phyloP scores from a whole-genome alignment of 768 basidiomycete species.

The Tricholoma sp. region DNA sequence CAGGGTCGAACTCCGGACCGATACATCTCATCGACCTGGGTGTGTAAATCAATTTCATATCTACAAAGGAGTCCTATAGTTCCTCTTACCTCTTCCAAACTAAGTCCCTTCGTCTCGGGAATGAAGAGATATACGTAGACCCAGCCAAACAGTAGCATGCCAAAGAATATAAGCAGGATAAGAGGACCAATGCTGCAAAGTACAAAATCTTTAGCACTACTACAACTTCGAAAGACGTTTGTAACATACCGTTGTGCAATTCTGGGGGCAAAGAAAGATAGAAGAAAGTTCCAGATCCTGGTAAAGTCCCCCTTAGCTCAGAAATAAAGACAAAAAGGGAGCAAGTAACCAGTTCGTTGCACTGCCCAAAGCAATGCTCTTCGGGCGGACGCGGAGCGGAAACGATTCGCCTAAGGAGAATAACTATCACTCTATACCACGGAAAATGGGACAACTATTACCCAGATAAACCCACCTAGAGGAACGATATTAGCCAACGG shows the following conservation, averaged over 20 bases:
- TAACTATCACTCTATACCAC: background rate
- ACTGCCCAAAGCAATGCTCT: constrained; percentile 73
- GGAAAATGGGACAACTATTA: background rate
- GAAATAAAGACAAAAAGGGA: background rate
- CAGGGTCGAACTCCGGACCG: constrained; percentile 63
- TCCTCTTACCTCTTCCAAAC: constrained; percentile 56
- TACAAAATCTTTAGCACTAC: background rate
- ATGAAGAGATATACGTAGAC: constrained; percentile 72
- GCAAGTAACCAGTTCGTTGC: constrained; percentile 34
- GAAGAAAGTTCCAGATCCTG: constrained; percentile 75
- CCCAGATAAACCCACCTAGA: constrained; percentile 63
- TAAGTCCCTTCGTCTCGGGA: constrained; percentile 78
- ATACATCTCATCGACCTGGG: constrained; percentile 70
- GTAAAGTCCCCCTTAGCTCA: constrained; percentile 31
- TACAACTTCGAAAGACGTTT: background rate
- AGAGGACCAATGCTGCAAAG: constrained; percentile 57
- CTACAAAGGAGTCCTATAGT: background rate
- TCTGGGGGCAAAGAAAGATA: constrained; percentile 67
- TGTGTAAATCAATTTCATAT: background rate
- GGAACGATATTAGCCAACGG: background rate
- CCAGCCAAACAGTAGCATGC: constrained; percentile 64
- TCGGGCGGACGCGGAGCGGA: constrained; percentile 75
- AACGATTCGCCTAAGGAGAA: constrained; percentile 53
- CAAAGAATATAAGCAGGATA: constrained; percentile 73
- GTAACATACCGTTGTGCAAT: constrained; percentile 47